Evolutionary conservation across 2,329 filamentous ascomycete species (phyloP), one percentile per base, ranked within the genome.

Genomic region (Incumbomyces delicatus): DNA sequence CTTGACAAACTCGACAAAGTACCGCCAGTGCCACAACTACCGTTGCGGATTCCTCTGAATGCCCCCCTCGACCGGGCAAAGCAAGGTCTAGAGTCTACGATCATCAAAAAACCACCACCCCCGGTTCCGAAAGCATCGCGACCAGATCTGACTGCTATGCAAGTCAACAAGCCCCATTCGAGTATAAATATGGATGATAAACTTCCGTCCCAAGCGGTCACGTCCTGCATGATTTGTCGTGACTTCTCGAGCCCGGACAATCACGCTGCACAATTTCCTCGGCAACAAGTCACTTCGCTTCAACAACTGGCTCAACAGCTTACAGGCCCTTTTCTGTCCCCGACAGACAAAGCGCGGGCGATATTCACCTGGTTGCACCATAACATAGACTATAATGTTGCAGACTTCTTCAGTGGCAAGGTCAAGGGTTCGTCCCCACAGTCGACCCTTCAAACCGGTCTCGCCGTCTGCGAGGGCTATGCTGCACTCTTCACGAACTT

Each of bases 351-450:
- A 68, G 90, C 92, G 2, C 77, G 92, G 22, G 87, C 81, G 2
- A 86, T 98, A 50, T 96, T 96, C 62, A 87, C 85, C 1, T 98
- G 92, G 92, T 80, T 89, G 34, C 90, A 96, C 65, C 82, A 96
- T 65, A 96, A 96, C 58, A 81, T 98, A 48, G 75, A 74, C 39
- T 98, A 96, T 62, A 87, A 96, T 61, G 79, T 80, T 0, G 74
- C 78, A 20, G 76, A 81, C 18, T 94, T 95, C 68, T 94, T 94
- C 60, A 77, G 74, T 47, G 77, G 81, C 31, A 79, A 71, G 39
- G 70, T 94, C 29, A 74, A 80, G 52, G 71, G 76, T 6, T 80
- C 79, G 35, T 83, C 80, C 0, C 83, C 87, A 0, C 77, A 81
- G 30, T 78, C 82, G 29, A 90, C 85, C 1, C 77, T 96, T 10